Base-by-base conservation (phyloP, 192 early-diverging fungal species). In the Obelidium mucronatum region DNA sequence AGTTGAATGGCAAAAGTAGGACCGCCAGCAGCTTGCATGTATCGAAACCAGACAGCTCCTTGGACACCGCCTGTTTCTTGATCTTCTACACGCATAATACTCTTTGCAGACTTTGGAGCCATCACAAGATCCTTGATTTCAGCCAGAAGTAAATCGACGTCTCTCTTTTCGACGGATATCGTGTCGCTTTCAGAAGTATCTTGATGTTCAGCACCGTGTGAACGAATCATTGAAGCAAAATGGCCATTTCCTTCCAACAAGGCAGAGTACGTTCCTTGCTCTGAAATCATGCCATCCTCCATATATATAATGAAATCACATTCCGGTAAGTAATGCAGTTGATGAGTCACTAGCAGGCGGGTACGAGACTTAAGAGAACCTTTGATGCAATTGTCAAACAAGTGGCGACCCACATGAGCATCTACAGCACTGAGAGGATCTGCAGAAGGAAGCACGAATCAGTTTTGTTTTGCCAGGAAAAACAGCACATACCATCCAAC, bases 381-480 rank as follows among this genome's bases (percentile, higher is more conserved):
- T 4, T 84, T 82, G 76, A 94, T 91, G 61, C 90, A 94, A n/a
- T 88, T 79, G 65, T 94, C 85, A 86, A 97, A 91, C 26, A 95
- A 85, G 74, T 92, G 87, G 39, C 73, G 61, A 52, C 90, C 87
- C 62, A 90, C 89, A 54, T 88, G 85, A 1, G 85, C 81, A 78
- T 97, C 95, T 0, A 97, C 94, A 17, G 94, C 95, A 72, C 88
- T 89, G 52, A 98, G 80, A 11, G 94, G 94, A 66, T 97, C 96
- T n/a, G n/a, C n/a, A n/a, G n/a, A n/a, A n/a, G n/a, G n/a, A n/a
- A n/a, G n/a, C n/a, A n/a, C n/a, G n/a, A n/a, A n/a, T n/a, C n/a
- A n/a, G n/a, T n/a, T n/a, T n/a, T n/a, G n/a, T n/a, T n/a, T n/a
- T n/a, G n/a, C n/a, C n/a, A n/a, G n/a, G n/a, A n/a, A n/a, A n/a